Evolutionary conservation across 2,329 filamentous ascomycete species (phyloP), one percentile per base, ranked within the genome.

Genomic region (Microascus cirrosus): DNA sequence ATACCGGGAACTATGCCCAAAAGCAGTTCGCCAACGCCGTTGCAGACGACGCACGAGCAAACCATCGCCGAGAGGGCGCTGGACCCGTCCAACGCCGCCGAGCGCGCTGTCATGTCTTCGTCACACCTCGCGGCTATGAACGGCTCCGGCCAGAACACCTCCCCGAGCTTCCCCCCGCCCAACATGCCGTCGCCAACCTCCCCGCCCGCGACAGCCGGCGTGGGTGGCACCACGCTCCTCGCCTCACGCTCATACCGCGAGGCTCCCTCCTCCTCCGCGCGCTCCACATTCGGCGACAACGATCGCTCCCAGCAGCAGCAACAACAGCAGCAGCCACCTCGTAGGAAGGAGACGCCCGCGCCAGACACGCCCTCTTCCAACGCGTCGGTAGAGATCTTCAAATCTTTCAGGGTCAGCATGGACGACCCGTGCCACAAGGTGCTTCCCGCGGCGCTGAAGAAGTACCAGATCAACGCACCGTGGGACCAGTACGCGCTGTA

Each of bases 401-500:
- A 99, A 71, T 95, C 90, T 1, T 99, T 99, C 81, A 86, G 93
- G 45, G 94, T 99, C 61, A 94, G 89, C 69, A 95, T 97, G 82
- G 94, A 99, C 64, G 94, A 99, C 67, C 94, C 94, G 2, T 99
- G 94, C 74, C 89, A 96, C 76, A 96, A 96, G 70, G 94, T 99
- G 32, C 79, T 99, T 1, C 94, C 94, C 1, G 94, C 95, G 18
- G 94, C 94, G 2, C 81, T 99, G 20, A 95, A 95, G 70, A 96
- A 96, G 70, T 99, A 99, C 74, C 94, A 97, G 68, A 99, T 99
- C 75, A 93, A 95, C 63, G 93, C 92, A 24, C 93, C 96, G 55
- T 96, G 92, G 89, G 89, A 95, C 64, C 90, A 97, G 68, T 99
- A 99, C 69, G 93, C 94, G 0, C 77, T 99, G 35, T 99, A 97